Evolutionary conservation across 495 filamentous ascomycete species (phyloP).

Genomic region (Friedmanniomyces simplex): DNA sequence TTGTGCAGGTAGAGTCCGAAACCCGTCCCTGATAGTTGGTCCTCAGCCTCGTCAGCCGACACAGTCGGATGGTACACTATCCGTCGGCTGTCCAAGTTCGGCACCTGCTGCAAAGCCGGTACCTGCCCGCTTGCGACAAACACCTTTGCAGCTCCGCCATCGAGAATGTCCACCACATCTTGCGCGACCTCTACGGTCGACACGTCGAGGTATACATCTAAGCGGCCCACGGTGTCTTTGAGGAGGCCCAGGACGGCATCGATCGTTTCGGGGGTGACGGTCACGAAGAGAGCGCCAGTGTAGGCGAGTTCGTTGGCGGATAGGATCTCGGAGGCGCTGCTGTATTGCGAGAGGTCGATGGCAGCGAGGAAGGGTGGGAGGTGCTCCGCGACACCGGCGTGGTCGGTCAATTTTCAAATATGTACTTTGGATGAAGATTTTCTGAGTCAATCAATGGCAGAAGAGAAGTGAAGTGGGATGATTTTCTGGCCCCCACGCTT

Average conservation of each 20-base stretch:
- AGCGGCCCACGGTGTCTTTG: slow-evolving; percentile 51
- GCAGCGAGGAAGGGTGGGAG: slow-evolving; percentile 36
- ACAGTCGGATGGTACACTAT: slow-evolving; percentile 36
- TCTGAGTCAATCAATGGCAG: neutral
- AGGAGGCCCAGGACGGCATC: slow-evolving; percentile 58
- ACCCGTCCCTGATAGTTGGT: slow-evolving; percentile 41
- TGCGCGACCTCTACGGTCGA: slow-evolving; percentile 54
- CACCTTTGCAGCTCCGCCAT: slow-evolving; percentile 77
- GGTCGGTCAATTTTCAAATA: neutral
- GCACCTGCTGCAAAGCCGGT: slow-evolving; percentile 49
- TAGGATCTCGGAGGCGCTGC: slow-evolving; percentile 45
- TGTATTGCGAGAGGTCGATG: slow-evolving; percentile 45
- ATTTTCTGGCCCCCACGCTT: neutral
- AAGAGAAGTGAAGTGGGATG: neutral
- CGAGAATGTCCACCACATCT: slow-evolving; percentile 68
- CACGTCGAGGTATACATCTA: slow-evolving; percentile 66
- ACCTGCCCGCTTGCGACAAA: slow-evolving; percentile 53
- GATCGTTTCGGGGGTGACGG: slow-evolving; percentile 45
- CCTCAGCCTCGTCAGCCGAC: slow-evolving; percentile 41
- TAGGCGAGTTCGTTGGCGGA: slow-evolving; percentile 61
- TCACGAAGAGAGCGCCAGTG: slow-evolving; percentile 65
- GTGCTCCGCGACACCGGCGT: slow-evolving; percentile 3
- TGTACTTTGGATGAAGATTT: neutral
- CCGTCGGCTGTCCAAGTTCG: slow-evolving; percentile 47
- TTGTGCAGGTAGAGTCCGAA: slow-evolving; percentile 39